phyloP scores from a whole-genome alignment of 2,329 filamentous ascomycete species.

The Colletotrichum magnum region DNA sequence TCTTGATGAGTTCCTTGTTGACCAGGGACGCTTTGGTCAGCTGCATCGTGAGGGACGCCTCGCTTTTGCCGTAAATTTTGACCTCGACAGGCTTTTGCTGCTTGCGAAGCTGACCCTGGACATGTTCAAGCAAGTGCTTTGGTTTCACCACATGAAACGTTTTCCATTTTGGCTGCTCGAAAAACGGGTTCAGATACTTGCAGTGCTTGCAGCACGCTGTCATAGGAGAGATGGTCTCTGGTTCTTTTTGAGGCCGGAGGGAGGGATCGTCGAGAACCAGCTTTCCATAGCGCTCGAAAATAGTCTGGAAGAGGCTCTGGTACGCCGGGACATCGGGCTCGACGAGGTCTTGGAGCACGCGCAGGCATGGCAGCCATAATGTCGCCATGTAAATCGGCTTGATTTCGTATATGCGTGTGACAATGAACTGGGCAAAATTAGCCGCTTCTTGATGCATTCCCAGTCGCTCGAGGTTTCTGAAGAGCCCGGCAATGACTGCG shows the following conservation, averaged over 20 bases:
- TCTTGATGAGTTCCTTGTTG: slow-evolving; percentile 22
- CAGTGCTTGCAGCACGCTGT: slow-evolving; percentile 27
- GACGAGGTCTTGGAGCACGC: slow-evolving; percentile 28
- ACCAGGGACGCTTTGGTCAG: slow-evolving; percentile 28
- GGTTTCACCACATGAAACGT: slow-evolving; percentile 27
- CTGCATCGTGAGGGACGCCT: slow-evolving; percentile 23
- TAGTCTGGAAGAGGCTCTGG: slow-evolving; percentile 21
- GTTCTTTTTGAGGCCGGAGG: slow-evolving; percentile 11
- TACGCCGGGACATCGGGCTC: slow-evolving; percentile 14
- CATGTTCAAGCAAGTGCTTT: slow-evolving; percentile 20
- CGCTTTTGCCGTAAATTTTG: slow-evolving; percentile 28
- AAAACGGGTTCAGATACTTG: slow-evolving; percentile 20
- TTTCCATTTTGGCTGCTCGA: slow-evolving; percentile 35
- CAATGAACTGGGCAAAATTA: slow-evolving; percentile 14
- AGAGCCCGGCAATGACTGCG: slow-evolving; percentile 24
- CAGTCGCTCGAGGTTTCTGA: slow-evolving; percentile 31
- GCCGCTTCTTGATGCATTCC: slow-evolving; percentile 17
- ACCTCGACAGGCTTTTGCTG: slow-evolving; percentile 31
- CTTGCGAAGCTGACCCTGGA: slow-evolving; percentile 7
- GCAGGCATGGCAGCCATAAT: slow-evolving; percentile 30
- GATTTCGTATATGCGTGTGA: slow-evolving; percentile 12
- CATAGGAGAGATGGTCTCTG: slow-evolving; percentile 22
- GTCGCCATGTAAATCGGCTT: slow-evolving; percentile 30
- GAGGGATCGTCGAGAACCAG: slow-evolving; percentile 31
- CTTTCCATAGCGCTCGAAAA: slow-evolving; percentile 23